These are phyloP conservation scores for Alternaria angustiovoidea DNA, from an alignment of 2,329 filamentous ascomycete genomes.

Conservation along the genomic window DNA sequence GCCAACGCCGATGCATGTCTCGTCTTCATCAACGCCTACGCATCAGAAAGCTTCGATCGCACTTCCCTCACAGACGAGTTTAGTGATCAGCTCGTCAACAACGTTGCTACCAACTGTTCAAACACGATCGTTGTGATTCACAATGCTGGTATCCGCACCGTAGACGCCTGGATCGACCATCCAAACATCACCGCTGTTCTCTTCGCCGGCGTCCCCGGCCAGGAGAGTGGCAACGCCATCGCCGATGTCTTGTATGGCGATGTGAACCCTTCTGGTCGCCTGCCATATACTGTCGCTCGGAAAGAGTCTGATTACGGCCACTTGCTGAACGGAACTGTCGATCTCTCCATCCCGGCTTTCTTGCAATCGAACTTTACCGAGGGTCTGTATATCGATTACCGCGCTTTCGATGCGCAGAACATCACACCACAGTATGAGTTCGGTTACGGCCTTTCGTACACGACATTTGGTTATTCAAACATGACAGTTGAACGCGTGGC, in stretches of 20 bases:
- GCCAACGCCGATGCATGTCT: slow-evolving; percentile 56
- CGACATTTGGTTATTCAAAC: slow-evolving; percentile 75
- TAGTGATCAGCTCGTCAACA: slow-evolving; percentile 51
- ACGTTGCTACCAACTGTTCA: slow-evolving; percentile 56
- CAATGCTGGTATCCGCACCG: slow-evolving; percentile 67
- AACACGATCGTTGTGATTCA: slow-evolving; percentile 61
- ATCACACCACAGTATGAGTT: slow-evolving; percentile 79
- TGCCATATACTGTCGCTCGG: slow-evolving; percentile 80
- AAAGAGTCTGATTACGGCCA: slow-evolving; percentile 72
- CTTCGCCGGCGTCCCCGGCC: slow-evolving; percentile 80
- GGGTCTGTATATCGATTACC: slow-evolving; percentile 82
- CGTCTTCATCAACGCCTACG: slow-evolving; percentile 66
- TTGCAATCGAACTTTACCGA: slow-evolving; percentile 80
- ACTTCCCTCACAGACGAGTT: slow-evolving; percentile 28
- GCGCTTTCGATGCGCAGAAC: slow-evolving; percentile 71
- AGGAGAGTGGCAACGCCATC: slow-evolving; percentile 80
- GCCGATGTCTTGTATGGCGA: slow-evolving; percentile 81
- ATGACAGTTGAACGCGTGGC: slow-evolving; percentile 62
- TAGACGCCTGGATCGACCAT: slow-evolving; percentile 76
- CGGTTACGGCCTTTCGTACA: slow-evolving; percentile 78
- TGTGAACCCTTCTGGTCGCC: slow-evolving; percentile 75
- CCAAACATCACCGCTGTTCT: slow-evolving; percentile 83
- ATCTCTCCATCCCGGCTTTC: slow-evolving; percentile 62
- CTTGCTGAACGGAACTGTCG: slow-evolving; percentile 59
- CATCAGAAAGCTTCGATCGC: slow-evolving; percentile 47